These are phyloP conservation scores for Aspergillus coremiiformis DNA, from an alignment of 495 filamentous ascomycete genomes.

Conservation along the genomic window DNA sequence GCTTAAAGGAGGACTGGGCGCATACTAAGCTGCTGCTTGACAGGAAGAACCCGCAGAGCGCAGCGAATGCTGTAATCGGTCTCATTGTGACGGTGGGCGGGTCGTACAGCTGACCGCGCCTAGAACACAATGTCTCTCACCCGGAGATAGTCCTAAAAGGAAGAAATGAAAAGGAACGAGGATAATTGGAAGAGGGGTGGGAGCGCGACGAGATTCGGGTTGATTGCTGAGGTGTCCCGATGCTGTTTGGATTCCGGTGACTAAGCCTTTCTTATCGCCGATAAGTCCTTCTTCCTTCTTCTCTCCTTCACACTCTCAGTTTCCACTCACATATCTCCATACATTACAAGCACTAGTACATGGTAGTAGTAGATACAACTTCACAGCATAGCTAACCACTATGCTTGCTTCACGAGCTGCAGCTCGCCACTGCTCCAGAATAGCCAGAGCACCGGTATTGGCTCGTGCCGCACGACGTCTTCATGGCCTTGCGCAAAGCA, in stretches of 20 bases:
- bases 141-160: slow-evolving; percentile 11
- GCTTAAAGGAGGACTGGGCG: slow-evolving; percentile 60
- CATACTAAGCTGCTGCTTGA: slow-evolving; percentile 30
- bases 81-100: slow-evolving; percentile 33
- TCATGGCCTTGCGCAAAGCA: slow-evolving; percentile 36
- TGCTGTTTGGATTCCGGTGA: slow-evolving; percentile 27
- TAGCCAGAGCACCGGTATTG: slow-evolving; percentile 3
- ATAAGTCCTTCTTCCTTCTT: slow-evolving; percentile 20
- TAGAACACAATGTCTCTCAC: slow-evolving; percentile 23
- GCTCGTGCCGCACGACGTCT: slow-evolving; percentile 17
- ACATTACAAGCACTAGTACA: no score
- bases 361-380: no score
- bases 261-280: slow-evolving; percentile 29
- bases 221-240: slow-evolving; percentile 44
- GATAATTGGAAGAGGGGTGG: slow-evolving; percentile 8
- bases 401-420: slow-evolving; percentile 29
- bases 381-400: not conserved
- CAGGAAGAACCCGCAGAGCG: slow-evolving; percentile 33
- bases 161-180: slow-evolving; percentile 9
- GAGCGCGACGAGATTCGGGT: slow-evolving; percentile 4
- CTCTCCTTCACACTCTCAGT: slow-evolving; percentile 22
- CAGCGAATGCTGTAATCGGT: slow-evolving; percentile 34
- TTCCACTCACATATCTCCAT: slow-evolving; percentile 11
- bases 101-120: slow-evolving; percentile 19
- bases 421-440: slow-evolving; percentile 16